Conservation (phyloP, 352 stramenopile genomes). For the Nothophytophthora sp. region DNA sequence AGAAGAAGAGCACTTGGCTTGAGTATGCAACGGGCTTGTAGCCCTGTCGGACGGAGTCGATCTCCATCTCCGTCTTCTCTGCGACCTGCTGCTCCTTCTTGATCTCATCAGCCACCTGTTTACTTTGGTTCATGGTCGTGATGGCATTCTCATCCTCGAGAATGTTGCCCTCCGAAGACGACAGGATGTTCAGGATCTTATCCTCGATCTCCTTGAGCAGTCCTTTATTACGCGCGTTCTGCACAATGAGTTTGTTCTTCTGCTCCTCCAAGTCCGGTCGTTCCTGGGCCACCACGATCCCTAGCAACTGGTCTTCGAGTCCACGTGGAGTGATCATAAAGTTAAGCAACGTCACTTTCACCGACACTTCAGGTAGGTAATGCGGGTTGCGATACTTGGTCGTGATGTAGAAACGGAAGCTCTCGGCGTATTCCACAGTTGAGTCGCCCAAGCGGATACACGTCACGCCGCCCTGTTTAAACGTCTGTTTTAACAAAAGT, state of each 20-base stretch:
- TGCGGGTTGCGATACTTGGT: slow-evolving; percentile 94
- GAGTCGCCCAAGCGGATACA: slow-evolving; percentile 93
- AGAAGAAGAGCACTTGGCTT: slow-evolving; percentile 94
- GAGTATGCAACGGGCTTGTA: slow-evolving; percentile 92
- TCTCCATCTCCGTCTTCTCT: slow-evolving; percentile 91
- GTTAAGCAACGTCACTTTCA: slow-evolving; percentile 94
- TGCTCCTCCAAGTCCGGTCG: slow-evolving; percentile 92
- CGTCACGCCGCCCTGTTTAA: slow-evolving; percentile 92
- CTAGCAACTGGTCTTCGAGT: slow-evolving; percentile 92
- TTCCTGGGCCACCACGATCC: slow-evolving; percentile 92
- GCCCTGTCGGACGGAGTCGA: slow-evolving; percentile 83
- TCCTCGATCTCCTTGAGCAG: slow-evolving; percentile 95
- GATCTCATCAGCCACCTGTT: slow-evolving; percentile 92
- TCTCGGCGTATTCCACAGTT: slow-evolving; percentile 91
- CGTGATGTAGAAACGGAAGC: slow-evolving; percentile 95
- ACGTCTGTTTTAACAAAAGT: slow-evolving; percentile 93
- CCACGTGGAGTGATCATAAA: slow-evolving; percentile 96
- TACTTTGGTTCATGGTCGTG: slow-evolving; percentile 92
- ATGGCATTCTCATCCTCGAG: slow-evolving; percentile 94
- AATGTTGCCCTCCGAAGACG: slow-evolving; percentile 92
- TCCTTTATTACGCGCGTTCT: slow-evolving; percentile 91
- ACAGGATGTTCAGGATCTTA: slow-evolving; percentile 93
- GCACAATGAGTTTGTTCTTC: slow-evolving; percentile 93
- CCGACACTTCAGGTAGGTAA: slow-evolving; percentile 93
- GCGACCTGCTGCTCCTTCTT: slow-evolving; percentile 92